Conservation (phyloP, 2,329 filamentous ascomycete species). For the Fusarium sp. region DNA sequence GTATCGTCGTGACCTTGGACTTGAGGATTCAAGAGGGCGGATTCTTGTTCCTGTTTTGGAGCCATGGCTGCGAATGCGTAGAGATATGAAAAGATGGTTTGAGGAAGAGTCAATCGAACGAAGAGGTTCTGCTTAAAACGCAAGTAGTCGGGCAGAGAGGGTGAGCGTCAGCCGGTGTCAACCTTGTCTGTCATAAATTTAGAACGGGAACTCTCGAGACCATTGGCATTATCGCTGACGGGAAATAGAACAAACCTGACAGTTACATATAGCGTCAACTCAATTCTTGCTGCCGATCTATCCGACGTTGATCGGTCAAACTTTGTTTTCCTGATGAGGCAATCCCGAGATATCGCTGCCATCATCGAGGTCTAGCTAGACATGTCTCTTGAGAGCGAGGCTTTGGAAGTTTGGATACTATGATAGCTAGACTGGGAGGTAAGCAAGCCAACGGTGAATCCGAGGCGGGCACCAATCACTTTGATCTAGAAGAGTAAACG, state of each 20-base stretch:
- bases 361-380: slow-evolving; percentile 1
- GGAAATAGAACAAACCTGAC: slow-evolving; percentile 14
- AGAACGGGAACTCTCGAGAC: slow-evolving; percentile 16
- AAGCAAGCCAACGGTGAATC: slow-evolving; percentile 1
- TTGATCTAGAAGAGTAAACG: not conserved
- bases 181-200: slow-evolving; percentile 7
- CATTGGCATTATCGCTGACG: not conserved
- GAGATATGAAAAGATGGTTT: not conserved
- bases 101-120: not conserved
- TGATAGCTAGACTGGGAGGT: slow-evolving; percentile 12
- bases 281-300: slow-evolving; percentile 7
- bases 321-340: slow-evolving; percentile 17
- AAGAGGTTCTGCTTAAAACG: not conserved
- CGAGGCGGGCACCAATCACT: slow-evolving; percentile 41
- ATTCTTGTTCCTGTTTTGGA: slow-evolving; percentile 38
- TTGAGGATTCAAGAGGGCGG: slow-evolving; percentile 26
- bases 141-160: not conserved
- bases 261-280: slow-evolving; percentile 16
- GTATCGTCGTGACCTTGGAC: slow-evolving; percentile 24
- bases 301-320: slow-evolving; percentile 16
- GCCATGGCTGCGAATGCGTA: slow-evolving; percentile 20
- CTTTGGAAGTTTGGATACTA: too few relatives aligned
- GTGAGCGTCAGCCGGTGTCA: not conserved
- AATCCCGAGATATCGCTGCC: slow-evolving; percentile 11
- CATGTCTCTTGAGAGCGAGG: not conserved